Evolutionary conservation across 495 filamentous ascomycete species (phyloP), one percentile per base, ranked within the genome.

Genomic region (Penicillium steckii): DNA sequence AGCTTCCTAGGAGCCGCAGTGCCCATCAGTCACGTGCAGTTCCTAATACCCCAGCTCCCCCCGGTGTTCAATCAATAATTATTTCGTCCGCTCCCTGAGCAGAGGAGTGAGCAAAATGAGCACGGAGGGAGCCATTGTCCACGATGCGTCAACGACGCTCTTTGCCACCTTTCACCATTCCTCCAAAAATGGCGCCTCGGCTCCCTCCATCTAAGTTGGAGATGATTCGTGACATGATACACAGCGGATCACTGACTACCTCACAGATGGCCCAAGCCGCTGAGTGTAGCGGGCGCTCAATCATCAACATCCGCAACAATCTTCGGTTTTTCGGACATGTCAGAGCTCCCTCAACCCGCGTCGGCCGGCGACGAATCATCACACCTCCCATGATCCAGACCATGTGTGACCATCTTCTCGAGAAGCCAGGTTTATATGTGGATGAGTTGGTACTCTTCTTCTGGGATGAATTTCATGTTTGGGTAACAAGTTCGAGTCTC

Each of bases 1-100:
- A 40, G 22, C 46, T 29, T 49, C 7, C 46, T 29, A 40, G 46
- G 46, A 49, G 17, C 46, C 32, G 8, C 19, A 49, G 22, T 15
- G 33, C 19, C 32, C 33, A 30, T 26, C 3, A 49, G 33, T 49
- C 46, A 49, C 46, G 46, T 49, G 33, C 22, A 41, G 6, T 29
- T 41, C 10, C 46, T 30, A 49, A 49, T 49, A 49, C 46, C 32
- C 32, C 22, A 49, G 46, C 46, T 6, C 24, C 46, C 32, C 46
- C 32, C 19, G 17, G 15, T 8, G 1, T 41, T 49, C 15, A 26
- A 49, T 26, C 1, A 41, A 41, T 19, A 29, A 49, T 29, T 6
- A 29, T 53, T 53, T 53, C 35, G 26, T 48, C 44, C 25, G 51
- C 51, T 47, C 25, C 18, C 51, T 53, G 44, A 48, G 24, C 51